Percentiles rank a stretch among this genome's conserved stretches.
Conservation (phyloP, 1,284 basidiomycete genomes). For the Takashimella tepidaria region DNA sequence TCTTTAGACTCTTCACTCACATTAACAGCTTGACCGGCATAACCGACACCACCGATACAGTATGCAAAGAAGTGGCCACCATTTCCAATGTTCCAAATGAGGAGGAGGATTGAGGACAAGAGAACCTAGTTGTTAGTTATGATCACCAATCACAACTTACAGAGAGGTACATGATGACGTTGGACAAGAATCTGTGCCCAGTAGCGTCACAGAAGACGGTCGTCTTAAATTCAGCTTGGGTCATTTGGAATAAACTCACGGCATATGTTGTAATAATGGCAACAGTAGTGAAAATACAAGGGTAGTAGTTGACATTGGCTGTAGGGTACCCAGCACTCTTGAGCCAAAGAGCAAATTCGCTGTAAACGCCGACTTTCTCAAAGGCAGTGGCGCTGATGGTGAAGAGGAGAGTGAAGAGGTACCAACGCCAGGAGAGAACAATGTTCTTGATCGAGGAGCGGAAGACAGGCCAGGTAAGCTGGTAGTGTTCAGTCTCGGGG, state of each 20-base stretch:
- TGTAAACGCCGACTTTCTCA: slow-evolving; percentile 31
- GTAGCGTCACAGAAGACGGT: slow-evolving; percentile 34
- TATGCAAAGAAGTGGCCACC: slow-evolving; percentile 35
- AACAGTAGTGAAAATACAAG: slow-evolving; percentile 26
- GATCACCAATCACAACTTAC: too few relatives aligned
- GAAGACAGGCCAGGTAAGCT: slow-evolving; percentile 19
- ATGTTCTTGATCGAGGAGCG: slow-evolving; percentile 16
- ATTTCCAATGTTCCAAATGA: slow-evolving; percentile 26
- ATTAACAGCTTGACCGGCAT: slow-evolving; percentile 42
- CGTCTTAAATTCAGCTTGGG: slow-evolving; percentile 1
- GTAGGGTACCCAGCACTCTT: slow-evolving; percentile 10
- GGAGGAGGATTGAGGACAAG: slow-evolving; percentile 27
- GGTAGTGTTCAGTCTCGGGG: slow-evolving; percentile 11
- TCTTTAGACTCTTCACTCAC: not conserved
- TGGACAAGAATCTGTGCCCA: slow-evolving; percentile 39
- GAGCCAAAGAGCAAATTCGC: slow-evolving; percentile 30
- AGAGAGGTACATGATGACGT: slow-evolving; percentile 35
- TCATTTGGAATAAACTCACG: slow-evolving; percentile 17
- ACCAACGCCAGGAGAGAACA: slow-evolving; percentile 23
- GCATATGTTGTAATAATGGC: slow-evolving; percentile 30
- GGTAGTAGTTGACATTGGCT: slow-evolving; percentile 34
- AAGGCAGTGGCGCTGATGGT: slow-evolving; percentile 22
- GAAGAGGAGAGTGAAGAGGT: slow-evolving; percentile 32
- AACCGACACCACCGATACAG: slow-evolving; percentile 29
- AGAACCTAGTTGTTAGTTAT: slow-evolving; percentile 3